These are phyloP conservation scores for Albophoma yamanashiensis DNA, from an alignment of 2,329 filamentous ascomycete species.

Conservation along the genomic window DNA sequence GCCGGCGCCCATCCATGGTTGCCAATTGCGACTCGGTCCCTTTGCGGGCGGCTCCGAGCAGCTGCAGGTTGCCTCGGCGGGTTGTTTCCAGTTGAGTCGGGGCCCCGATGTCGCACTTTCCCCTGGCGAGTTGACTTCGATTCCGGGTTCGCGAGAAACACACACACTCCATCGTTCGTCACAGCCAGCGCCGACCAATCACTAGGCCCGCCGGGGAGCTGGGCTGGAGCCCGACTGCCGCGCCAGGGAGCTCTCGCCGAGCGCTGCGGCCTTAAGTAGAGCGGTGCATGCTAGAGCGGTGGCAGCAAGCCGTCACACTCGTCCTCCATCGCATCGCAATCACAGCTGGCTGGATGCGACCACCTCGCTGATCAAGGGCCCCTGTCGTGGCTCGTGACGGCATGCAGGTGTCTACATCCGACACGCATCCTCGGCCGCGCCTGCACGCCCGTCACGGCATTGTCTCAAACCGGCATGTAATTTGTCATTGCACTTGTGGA, in stretches of 20 bases:
- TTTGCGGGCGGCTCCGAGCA: neutral
- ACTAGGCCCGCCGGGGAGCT: neutral
- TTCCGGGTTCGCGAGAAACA: neutral
- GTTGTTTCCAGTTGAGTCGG: neutral
- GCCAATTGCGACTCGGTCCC: neutral
- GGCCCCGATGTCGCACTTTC: neutral
- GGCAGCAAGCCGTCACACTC: neutral
- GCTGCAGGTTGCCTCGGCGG: neutral
- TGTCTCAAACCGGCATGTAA: neutral
- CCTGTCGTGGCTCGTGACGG: neutral
- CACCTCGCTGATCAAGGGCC: neutral
- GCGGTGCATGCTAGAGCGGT: neutral
- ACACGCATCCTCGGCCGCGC: neutral
- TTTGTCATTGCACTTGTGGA: neutral
- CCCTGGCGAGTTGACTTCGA: neutral
- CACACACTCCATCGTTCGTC: neutral
- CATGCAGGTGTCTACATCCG: neutral
- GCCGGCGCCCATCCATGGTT: neutral
- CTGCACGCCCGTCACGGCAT: neutral
- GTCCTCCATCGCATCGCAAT: neutral
- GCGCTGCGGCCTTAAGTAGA: too few relatives aligned
- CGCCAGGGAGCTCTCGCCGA: neutral
- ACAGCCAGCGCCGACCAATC: neutral
- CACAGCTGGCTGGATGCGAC: neutral
- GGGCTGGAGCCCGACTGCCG: neutral